Evolutionary conservation across 495 filamentous ascomycete genomes (phyloP).

Genomic region (Staphylotrichum longicolle): DNA sequence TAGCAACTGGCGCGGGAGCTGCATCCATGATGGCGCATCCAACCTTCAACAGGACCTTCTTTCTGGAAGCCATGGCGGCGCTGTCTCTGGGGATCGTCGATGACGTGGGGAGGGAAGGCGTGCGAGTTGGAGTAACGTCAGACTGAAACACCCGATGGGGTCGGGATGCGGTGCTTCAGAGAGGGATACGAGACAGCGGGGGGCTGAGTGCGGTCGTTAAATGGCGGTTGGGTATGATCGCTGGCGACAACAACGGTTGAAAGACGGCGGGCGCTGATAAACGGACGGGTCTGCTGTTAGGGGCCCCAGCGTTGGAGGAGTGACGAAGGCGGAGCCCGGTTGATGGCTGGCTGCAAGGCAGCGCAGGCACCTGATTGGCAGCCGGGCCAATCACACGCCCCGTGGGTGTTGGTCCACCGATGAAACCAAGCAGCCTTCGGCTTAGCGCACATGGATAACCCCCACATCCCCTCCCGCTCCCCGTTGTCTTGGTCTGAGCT

Average conservation of each 20-base stretch:
- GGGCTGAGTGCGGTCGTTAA: too few relatives aligned
- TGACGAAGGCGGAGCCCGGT: conserved; percentile 23
- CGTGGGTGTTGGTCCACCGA: conserved; percentile 14
- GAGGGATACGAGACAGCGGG: not conserved
- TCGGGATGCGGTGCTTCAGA: not conserved
- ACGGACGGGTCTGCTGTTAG: conserved; percentile 23
- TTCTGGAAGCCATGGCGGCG: conserved; percentile 77
- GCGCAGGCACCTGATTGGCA: conserved; percentile 25
- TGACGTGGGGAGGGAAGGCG: conserved; percentile 17
- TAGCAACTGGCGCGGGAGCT: conserved; percentile 3
- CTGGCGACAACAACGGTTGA: conserved; percentile 3
- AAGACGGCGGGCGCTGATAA: conserved; percentile 15
- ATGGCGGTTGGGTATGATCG: not conserved
- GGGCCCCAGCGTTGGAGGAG: conserved; percentile 28
- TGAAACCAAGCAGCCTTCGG: conserved; percentile 19
- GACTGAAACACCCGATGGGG: not conserved
- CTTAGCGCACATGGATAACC: not conserved
- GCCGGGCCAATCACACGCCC: conserved; percentile 22
- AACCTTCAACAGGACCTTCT: conserved; percentile 98
- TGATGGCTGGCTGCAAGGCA: conserved; percentile 17
- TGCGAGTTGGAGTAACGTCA: not conserved
- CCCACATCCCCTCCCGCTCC: not conserved
- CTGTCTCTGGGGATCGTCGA: conserved; percentile 6
- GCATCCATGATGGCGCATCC: conserved; percentile 14
- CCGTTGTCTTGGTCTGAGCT: not conserved